phyloP scores from a whole-genome alignment of 345 rosid genomes.

The Syzygium oleosum region DNA sequence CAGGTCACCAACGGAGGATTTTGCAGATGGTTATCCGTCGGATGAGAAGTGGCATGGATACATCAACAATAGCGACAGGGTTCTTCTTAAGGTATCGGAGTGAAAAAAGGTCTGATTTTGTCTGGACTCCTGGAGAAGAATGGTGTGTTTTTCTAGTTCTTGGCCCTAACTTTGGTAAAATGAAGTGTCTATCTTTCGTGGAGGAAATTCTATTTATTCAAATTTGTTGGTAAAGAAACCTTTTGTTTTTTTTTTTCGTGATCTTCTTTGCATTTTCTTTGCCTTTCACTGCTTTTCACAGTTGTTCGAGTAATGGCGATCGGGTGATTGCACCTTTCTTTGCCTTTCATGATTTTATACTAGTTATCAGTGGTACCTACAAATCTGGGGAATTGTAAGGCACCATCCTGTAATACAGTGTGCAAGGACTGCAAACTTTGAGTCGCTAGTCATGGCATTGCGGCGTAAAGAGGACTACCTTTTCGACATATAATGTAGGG shows the following conservation, averaged over 20 bases:
- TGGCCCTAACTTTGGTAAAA: background rate
- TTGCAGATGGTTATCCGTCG: conserved; percentile 71
- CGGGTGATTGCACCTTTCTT: background rate
- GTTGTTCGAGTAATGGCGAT: background rate
- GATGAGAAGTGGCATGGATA: conserved; percentile 98
- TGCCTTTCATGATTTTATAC: background rate
- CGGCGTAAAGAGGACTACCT: background rate
- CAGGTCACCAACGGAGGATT: conserved; percentile 72
- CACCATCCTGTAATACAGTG: background rate
- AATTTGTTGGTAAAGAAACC: background rate
- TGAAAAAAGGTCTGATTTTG: background rate
- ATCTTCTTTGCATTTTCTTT: background rate
- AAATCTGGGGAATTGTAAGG: background rate
- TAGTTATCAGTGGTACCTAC: background rate
- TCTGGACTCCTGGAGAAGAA: background rate
- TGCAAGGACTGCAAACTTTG: background rate
- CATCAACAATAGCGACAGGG: conserved; percentile 80
- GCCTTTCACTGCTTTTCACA: background rate
- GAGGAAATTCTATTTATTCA: background rate
- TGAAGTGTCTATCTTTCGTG: background rate
- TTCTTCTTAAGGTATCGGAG: conserved; percentile 73
- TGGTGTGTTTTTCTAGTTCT: background rate
- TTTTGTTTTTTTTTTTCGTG: background rate
- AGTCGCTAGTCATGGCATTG: background rate
- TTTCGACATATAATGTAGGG: background rate